Percentiles rank a stretch among this genome's conserved stretches.
Evolutionary conservation across 306 rosid species (phyloP).

Genomic region (Cicer bijugum): DNA sequence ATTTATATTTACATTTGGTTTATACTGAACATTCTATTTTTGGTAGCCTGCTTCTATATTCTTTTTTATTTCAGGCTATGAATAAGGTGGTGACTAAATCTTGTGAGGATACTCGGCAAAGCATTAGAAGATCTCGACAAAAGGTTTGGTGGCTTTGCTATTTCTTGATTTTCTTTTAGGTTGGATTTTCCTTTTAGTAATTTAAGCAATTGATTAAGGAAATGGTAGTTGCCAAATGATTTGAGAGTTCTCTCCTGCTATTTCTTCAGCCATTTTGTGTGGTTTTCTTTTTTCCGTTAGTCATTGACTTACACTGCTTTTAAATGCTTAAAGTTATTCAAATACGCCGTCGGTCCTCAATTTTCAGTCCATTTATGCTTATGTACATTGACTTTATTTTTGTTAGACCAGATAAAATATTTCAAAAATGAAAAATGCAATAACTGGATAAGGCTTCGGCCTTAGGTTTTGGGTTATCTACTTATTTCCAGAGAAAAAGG

Average conservation of each 20-base stretch:
- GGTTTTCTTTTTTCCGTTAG: slow-evolving; percentile 1
- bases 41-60: slow-evolving; percentile 14
- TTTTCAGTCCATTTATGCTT: neutral
- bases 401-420: neutral
- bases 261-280: slow-evolving; percentile 1
- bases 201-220: neutral
- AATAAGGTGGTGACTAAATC: slow-evolving; percentile 79
- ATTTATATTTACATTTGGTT: slow-evolving; percentile 23
- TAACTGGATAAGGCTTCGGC: slow-evolving; percentile 2
- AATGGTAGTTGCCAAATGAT: slow-evolving; percentile 11
- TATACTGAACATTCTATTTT: neutral
- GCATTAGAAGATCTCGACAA: slow-evolving; percentile 90
- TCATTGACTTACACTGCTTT: neutral
- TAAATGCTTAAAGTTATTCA: slow-evolving; percentile 17
- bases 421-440: neutral
- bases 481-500: slow-evolving; percentile 1
- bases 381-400: neutral
- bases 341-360: neutral
- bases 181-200: slow-evolving; percentile 7
- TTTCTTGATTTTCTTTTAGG: neutral
- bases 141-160: slow-evolving; percentile 59
- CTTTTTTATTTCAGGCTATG: slow-evolving; percentile 62
- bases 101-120: slow-evolving; percentile 84
- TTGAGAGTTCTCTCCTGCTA: slow-evolving; percentile 19
- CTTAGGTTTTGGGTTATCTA: neutral